Percentiles rank a stretch among this genome's conserved stretches.
phyloP scores from a whole-genome alignment of 768 basidiomycete species.

The Macrolepiota fuliginosa region DNA sequence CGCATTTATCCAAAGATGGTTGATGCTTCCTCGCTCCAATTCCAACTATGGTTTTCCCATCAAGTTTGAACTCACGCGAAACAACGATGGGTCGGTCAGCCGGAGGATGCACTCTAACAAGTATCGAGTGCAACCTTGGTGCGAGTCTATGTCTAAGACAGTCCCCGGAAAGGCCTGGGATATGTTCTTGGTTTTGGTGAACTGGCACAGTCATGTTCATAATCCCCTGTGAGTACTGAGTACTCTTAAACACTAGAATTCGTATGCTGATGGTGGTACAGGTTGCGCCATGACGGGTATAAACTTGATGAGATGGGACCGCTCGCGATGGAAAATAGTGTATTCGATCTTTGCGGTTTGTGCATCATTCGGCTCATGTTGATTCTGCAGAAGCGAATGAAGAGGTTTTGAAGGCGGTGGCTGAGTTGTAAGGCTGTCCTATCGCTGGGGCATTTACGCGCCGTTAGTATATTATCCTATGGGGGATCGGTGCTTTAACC shows the following conservation, averaged over 20 bases:
- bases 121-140: slow-evolving; percentile 42
- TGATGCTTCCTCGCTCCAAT: slow-evolving; percentile 35
- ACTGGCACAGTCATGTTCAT: slow-evolving; percentile 36
- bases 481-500: too few species aligned
- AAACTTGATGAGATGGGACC: slow-evolving; percentile 45
- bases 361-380: not conserved
- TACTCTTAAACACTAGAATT: not conserved
- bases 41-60: slow-evolving; percentile 20
- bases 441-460: slow-evolving; percentile 28
- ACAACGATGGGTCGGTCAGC: slow-evolving; percentile 19
- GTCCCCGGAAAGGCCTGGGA: slow-evolving; percentile 27
- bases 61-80: slow-evolving; percentile 20
- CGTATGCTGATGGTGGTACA: slow-evolving; percentile 10
- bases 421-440: slow-evolving; percentile 41
- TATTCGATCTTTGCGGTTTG: slow-evolving; percentile 6
- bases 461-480: not conserved
- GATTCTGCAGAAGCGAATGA: slow-evolving; percentile 35
- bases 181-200: slow-evolving; percentile 29
- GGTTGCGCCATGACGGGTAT: slow-evolving; percentile 39
- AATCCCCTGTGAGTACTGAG: slow-evolving; percentile 29
- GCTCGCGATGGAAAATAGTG: slow-evolving; percentile 32
- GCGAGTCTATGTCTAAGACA: slow-evolving; percentile 33
- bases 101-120: slow-evolving; percentile 33
- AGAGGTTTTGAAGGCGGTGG: slow-evolving; percentile 39
- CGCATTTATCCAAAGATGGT: slow-evolving; percentile 32